Base-by-base conservation (phyloP, 352 stramenopile species). In the Globisporangium abappressorium region DNA sequence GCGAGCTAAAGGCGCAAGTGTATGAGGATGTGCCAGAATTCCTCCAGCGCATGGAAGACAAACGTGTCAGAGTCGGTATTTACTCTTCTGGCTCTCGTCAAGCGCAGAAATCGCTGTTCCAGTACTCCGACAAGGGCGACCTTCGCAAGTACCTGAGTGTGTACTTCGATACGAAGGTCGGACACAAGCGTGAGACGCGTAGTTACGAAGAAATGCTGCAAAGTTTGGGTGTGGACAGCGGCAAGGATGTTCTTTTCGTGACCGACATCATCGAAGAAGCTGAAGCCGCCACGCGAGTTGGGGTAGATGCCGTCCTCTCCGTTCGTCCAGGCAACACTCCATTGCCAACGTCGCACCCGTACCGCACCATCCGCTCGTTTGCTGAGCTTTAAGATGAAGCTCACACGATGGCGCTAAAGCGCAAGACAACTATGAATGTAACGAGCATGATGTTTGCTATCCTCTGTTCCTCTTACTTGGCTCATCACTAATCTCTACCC, bases 11-110 rank as follows among this genome's bases (percentile, higher is more conserved):
- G 65, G 85, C 90, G 55, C 81, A 95, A 64, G 81, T 98, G 30
- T 99, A 97, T 73, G 81, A 82, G 41, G 97, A 99, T 72, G 90
- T 98, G 36, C 79, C 89, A 14, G 76, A 72, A 9, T 93, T 94
- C 58, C 70, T 99, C 22, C 56, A 87, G 24, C 94, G 92, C 64
- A 93, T 97, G 74, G 72, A 83, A 24, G 61, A 72, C 3, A 75
- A 80, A 22, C 82, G 84, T 56, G 80, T 97, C 47, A 76, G 81
- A 55, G 83, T 98, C 20, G 91, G 90, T 62, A 98, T 98, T 70
- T 99, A 98, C 76, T 98, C 90, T 46, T 98, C 93, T 7, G 96
- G 96, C 14, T 97, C 89, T 70, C 80, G 87, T 20, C 78, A 91
- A 59, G 91, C 91, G 18, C 91, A 97, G 70, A 84, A 87, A 24